phyloP scores from a whole-genome alignment of 495 filamentous ascomycete genomes.

The Cercophora samala region DNA sequence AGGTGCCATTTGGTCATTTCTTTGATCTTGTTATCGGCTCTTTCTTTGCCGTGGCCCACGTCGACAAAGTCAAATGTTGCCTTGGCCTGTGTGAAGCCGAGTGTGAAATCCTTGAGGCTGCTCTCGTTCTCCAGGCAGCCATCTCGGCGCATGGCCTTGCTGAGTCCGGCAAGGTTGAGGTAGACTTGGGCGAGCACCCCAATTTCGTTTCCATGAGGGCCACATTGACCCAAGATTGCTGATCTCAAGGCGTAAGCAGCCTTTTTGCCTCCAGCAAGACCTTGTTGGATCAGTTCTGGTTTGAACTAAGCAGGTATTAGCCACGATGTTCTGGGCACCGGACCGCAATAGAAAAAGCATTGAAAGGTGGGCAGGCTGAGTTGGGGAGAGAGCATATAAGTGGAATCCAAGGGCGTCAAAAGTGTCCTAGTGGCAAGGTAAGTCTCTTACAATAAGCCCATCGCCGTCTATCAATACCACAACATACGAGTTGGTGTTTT shows the following conservation, averaged over 20 bases:
- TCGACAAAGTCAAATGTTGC: slow-evolving; percentile 73
- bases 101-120: slow-evolving; percentile 63
- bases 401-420: no score
- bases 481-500: slow-evolving; percentile 72
- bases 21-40: slow-evolving; percentile 72
- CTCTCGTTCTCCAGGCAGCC: slow-evolving; percentile 54
- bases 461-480: slow-evolving; percentile 75
- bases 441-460: slow-evolving; percentile 61
- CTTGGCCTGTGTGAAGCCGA: slow-evolving; percentile 72
- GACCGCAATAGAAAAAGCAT: no score
- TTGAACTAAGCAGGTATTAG: slow-evolving; percentile 52
- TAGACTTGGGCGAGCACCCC: slow-evolving; percentile 68
- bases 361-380: no score
- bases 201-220: slow-evolving; percentile 40
- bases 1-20: slow-evolving; percentile 57
- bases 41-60: slow-evolving; percentile 65
- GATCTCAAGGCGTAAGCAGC: slow-evolving; percentile 62
- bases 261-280: slow-evolving; percentile 65
- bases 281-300: slow-evolving; percentile 59
- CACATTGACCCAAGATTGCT: slow-evolving; percentile 51
- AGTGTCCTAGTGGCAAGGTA: not conserved
- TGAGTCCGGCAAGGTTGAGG: slow-evolving; percentile 63
- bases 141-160: slow-evolving; percentile 55
- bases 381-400: no score
- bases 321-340: not conserved